Base-by-base conservation (phyloP, 768 basidiomycete genomes). In the Thelephora aurantiotincta region DNA sequence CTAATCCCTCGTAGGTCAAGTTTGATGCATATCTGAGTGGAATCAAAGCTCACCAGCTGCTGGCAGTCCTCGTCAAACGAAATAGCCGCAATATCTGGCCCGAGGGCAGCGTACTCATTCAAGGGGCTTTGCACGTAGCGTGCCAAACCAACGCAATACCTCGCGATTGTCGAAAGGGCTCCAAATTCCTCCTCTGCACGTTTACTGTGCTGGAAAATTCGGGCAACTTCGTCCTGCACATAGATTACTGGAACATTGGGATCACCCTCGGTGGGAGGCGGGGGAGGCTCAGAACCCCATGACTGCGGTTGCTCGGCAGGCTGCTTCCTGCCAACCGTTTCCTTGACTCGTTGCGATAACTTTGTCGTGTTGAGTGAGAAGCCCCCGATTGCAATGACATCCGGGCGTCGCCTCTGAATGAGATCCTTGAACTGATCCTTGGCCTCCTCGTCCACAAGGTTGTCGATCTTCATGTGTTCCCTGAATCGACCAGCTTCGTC, bases 91-190 rank as follows among this genome's bases (percentile, higher is more conserved):
- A 98, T 79, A 62, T 96, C 90, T 11, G 73, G 52, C 2, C 93
- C 94, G 35, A 98, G 67, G 1, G 93, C 89, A 14, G 88, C 85
- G 59, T 87, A 93, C 61, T 98, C 96, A 58, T 89, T 94, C 55
- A 98, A 63, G 2, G 96, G 96, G 58, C 80, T 94, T 65, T 98
- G 96, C 5, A 77, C 72, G 57, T 92, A 98, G 49, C 96, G 80
- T 35, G 91, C 93, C 53, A 99, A 68, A 46, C 90, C 96, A 43
- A 98, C 73, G 57, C 94, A 97, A 59, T 97, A 99, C 62, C 88
- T 86, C 33, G 82, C 84, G 42, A 82, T 80, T 3, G 76, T 66
- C 0, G 88, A 77, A 37, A 94, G 67, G 0, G 81, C 70, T 43
- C 80, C 78, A 58, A 89, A 91, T 63, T 98, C 96, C 45, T 80